Base-by-base conservation (phyloP, 2,329 filamentous ascomycete genomes). In the Pseudonectria foliicola region DNA sequence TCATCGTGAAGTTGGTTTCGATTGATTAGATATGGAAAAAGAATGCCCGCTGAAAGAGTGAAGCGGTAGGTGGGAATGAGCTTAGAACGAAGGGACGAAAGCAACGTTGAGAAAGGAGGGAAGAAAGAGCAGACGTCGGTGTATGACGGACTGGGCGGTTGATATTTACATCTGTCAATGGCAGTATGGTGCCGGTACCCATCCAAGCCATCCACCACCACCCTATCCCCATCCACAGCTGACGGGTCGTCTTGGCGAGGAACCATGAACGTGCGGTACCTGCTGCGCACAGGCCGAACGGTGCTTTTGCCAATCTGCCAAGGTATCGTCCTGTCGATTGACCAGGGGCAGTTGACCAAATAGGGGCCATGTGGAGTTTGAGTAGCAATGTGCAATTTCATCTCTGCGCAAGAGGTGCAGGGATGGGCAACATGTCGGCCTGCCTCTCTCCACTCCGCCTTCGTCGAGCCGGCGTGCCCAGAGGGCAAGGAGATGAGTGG, bases 11-110 rank as follows among this genome's bases (percentile, higher is more conserved):
- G 38, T 51, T 57, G 56, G 34, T 16, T 34, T 42, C 37, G 35
- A 34, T 41, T 25, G 43, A 46, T 43, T 54, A 45, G 48, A 33
- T 34, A 29, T 45, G 39, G 43, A 43, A 56, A 82, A 83, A 66
- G 80, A 85, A 70, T 79, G 81, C 76, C 84, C 83, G 84, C 84
- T 88, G 68, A 89, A 87, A 63, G 85, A 86, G 79, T 86, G 82
- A 85, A 85, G 81, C 81, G 80, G 80, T 81, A 50, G 56, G 63
- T 70, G 57, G 52, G 52, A 43, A 49, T 45, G 43, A 55, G 57
- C 57, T 59, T 52, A 53, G 61, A 68, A 67, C 59, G 60, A 67
- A 65, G 66, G 56, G 64, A 66, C 63, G 67, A 71, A 70, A 70
- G 66, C 62, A 61, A 58, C 52, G 50, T 40, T 44, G 45, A 58